phyloP scores from a whole-genome alignment of 257 asterid species.

The Ajuga chamaepitys region DNA sequence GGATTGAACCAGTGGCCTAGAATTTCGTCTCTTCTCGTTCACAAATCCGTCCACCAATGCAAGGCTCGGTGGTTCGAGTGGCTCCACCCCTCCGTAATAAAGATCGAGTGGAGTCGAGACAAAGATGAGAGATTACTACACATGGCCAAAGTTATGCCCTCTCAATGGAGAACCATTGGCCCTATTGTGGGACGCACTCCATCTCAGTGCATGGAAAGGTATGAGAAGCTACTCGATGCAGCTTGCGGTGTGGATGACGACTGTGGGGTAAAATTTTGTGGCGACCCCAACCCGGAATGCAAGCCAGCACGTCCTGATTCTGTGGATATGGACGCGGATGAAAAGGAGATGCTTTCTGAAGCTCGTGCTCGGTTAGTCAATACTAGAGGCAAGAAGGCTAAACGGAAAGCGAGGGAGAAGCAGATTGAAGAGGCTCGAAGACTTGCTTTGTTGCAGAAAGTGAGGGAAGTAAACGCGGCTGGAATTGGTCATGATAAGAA shows the following conservation, averaged over 20 bases:
- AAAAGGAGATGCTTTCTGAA: constrained; percentile 99
- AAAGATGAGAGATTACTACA: constrained; percentile 93
- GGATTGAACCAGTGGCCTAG: constrained; percentile 98
- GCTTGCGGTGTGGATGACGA: constrained; percentile 98
- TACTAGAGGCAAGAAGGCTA: constrained; percentile 96
- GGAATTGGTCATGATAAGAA: constrained; percentile 73
- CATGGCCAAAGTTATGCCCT: constrained; percentile 97
- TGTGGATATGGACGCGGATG: constrained; percentile 99
- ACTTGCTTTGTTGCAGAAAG: constrained; percentile 96
- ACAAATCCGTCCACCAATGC: constrained; percentile 97
- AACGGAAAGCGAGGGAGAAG: constrained; percentile 94
- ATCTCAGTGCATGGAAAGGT: constrained; percentile 90
- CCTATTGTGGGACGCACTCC: constrained; percentile 98
- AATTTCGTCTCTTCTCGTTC: constrained; percentile 85
- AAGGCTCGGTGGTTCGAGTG: constrained; percentile 99
- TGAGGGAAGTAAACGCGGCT: constrained; percentile 96
- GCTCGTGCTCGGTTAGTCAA: constrained; percentile 94
- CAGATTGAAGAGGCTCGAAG: constrained; percentile 99
- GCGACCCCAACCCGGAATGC: constrained; percentile 98
- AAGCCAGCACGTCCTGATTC: constrained; percentile 99
- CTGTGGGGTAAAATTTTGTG: constrained; percentile 96
- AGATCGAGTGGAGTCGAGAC: constrained; percentile 98
- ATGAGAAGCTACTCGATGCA: constrained; percentile 95
- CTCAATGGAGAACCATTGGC: constrained; percentile 98
- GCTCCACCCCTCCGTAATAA: constrained; percentile 94